A percentile compares a stretch with the other conserved stretches of the same genome.
Conservation (phyloP, 83 land plant genomes). For the Thuja plicata region DNA sequence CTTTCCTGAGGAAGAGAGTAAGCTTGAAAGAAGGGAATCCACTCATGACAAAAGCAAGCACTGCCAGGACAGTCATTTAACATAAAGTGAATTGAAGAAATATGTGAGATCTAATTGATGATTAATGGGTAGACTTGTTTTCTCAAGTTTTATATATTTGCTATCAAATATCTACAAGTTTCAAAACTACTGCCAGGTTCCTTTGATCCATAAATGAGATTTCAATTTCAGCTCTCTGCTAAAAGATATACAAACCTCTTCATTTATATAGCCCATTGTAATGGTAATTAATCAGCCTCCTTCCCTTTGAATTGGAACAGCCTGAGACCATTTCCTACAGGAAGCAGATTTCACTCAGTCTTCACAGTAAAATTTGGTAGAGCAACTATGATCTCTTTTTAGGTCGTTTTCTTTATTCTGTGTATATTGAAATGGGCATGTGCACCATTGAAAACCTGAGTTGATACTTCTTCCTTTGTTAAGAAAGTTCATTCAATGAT, state of each 20-base stretch:
- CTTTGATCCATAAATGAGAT: not conserved
- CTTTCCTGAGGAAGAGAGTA: not conserved
- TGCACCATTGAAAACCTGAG: not conserved
- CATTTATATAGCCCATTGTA: not conserved
- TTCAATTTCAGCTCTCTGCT: not conserved
- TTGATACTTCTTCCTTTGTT: not conserved
- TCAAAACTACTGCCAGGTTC: not conserved
- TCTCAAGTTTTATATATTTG: not conserved
- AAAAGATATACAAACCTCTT: not conserved
- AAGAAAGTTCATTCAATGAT: not conserved
- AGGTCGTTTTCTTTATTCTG: not conserved
- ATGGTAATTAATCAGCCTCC: not conserved
- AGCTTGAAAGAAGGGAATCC: not conserved
- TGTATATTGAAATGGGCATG: not conserved
- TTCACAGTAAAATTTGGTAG: not conserved
- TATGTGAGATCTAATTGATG: not conserved
- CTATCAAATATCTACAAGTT: not conserved
- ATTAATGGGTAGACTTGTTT: not conserved
- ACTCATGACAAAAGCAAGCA: not conserved
- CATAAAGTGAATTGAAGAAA: not conserved
- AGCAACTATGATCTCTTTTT: not conserved
- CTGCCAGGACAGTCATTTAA: not conserved
- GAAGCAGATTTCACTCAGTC: not conserved
- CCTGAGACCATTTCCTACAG: not conserved
- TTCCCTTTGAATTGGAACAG: not conserved